Evolutionary conservation across 2,329 filamentous ascomycete species (phyloP), one percentile per base, ranked within the genome.

Genomic region (Mycosphaerelloides madeirae): DNA sequence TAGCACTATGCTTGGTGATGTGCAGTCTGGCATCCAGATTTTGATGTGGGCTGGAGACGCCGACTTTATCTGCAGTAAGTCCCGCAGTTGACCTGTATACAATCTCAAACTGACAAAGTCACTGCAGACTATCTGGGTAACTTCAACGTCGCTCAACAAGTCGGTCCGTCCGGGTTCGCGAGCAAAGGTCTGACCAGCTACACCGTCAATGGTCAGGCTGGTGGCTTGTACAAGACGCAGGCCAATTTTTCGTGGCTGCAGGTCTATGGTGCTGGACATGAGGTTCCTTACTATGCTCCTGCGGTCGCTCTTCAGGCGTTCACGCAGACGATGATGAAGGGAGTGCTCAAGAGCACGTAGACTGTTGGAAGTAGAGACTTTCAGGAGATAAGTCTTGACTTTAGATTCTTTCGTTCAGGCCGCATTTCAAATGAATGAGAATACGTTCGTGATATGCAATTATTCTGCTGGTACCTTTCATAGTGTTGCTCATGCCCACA

Each of bases 31-130:
- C 12, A 43, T 31, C 19, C 67, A 65, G 16, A 71, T 75, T 1
- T 54, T 79, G 2, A 62, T 79, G 33, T 80, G 75, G 75, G 75
- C 76, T 0, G 77, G 77, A 28, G 77, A 79, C 43, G 70, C 76
- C 38, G 77, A 81, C 53, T 79, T 70, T 63, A 76, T 79, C 41
- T 80, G 76, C 54, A 80, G 80, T n/a, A n/a, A n/a, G n/a, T n/a
- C n/a, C n/a, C n/a, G n/a, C n/a, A n/a, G n/a, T n/a, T n/a, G n/a
- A n/a, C n/a, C n/a, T n/a, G n/a, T n/a, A n/a, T n/a, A n/a, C n/a
- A n/a, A n/a, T n/a, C n/a, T n/a, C n/a, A n/a, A n/a, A n/a, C n/a
- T n/a, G n/a, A n/a, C n/a, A n/a, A n/a, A n/a, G n/a, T n/a, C n/a
- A n/a, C n/a, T n/a, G n/a, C n/a, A n/a, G n/a, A n/a, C 60, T 79